A percentile compares a stretch with the other conserved stretches of the same genome.
Evolutionary conservation across 2,329 filamentous ascomycete genomes (phyloP).

Genomic region (Aspergillus sp.): DNA sequence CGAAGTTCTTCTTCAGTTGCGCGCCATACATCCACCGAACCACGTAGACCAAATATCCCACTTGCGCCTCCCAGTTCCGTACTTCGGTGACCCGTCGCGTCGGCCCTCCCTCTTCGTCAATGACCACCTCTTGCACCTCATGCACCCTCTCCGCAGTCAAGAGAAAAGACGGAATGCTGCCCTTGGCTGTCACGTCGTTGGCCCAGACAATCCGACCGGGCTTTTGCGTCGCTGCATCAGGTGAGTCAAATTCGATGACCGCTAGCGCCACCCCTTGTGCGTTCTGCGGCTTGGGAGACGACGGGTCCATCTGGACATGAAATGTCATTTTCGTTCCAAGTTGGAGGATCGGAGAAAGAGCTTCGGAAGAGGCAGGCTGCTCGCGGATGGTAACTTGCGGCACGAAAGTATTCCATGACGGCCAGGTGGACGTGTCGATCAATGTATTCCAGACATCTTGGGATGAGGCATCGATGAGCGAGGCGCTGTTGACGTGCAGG

Average conservation of each 20-base stretch:
- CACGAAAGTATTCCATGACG: slow-evolving; percentile 50
- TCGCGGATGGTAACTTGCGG: slow-evolving; percentile 46
- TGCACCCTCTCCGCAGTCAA: slow-evolving; percentile 48
- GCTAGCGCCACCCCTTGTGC: slow-evolving; percentile 26
- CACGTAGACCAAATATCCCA: slow-evolving; percentile 41
- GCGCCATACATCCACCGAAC: slow-evolving; percentile 44
- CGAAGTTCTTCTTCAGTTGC: slow-evolving; percentile 38
- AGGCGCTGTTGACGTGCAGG: slow-evolving; percentile 34
- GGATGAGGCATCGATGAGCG: slow-evolving; percentile 41
- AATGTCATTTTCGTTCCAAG: slow-evolving; percentile 46
- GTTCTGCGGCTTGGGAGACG: slow-evolving; percentile 21
- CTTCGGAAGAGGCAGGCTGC: slow-evolving; percentile 25
- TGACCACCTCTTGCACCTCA: slow-evolving; percentile 43
- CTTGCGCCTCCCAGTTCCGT: slow-evolving; percentile 48
- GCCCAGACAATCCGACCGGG: slow-evolving; percentile 31
- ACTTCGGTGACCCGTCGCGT: slow-evolving; percentile 29
- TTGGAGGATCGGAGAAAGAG: slow-evolving; percentile 31
- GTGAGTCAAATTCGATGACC: slow-evolving; percentile 36
- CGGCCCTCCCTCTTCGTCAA: slow-evolving; percentile 7
- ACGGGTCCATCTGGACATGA: slow-evolving; percentile 43
- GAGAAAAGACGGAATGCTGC: slow-evolving; percentile 33
- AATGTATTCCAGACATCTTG: slow-evolving; percentile 45
- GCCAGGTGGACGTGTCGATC: slow-evolving; percentile 47
- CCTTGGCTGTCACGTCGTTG: slow-evolving; percentile 27
- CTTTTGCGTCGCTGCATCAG: slow-evolving; percentile 18